These are phyloP conservation scores for Vaucheria bursata DNA, from an alignment of 352 stramenopile species.

Conservation along the genomic window DNA sequence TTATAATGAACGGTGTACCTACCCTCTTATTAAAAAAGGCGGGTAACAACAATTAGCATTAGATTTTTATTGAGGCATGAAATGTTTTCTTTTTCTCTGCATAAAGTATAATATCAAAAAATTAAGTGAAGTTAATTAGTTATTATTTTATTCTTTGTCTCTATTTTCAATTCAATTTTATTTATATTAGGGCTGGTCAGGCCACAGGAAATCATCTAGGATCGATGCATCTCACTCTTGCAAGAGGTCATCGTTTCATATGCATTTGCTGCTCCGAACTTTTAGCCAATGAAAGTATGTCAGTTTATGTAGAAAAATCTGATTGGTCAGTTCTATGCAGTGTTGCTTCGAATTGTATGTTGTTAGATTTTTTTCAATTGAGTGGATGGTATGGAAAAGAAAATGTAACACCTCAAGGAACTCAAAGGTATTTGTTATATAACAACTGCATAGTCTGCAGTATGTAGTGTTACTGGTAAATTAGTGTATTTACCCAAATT, in stretches of 20 bases:
- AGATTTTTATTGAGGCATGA: too few relatives aligned
- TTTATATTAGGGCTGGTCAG: background rate
- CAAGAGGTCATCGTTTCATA: background rate
- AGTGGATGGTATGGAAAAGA: background rate
- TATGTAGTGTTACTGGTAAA: background rate
- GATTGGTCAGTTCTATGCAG: background rate
- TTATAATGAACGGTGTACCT: too few relatives aligned
- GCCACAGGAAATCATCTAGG: background rate
- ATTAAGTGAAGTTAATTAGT: too few relatives aligned
- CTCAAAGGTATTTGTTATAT: background rate
- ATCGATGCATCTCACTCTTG: background rate
- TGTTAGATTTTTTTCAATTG: background rate
- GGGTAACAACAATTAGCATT: too few relatives aligned
- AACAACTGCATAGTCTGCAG: background rate
- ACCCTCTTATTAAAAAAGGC: too few relatives aligned
- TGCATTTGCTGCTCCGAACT: background rate
- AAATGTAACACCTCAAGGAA: background rate
- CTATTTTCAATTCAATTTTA: too few relatives aligned
- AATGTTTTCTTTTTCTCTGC: too few relatives aligned
- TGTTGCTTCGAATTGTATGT: background rate
- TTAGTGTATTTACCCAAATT: background rate
- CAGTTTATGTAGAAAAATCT: background rate
- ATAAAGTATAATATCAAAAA: too few relatives aligned
- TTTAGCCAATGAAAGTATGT: background rate
- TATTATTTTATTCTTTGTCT: too few relatives aligned